Base-by-base conservation (phyloP, 345 rosid species). In the Nephelium lappaceum region DNA sequence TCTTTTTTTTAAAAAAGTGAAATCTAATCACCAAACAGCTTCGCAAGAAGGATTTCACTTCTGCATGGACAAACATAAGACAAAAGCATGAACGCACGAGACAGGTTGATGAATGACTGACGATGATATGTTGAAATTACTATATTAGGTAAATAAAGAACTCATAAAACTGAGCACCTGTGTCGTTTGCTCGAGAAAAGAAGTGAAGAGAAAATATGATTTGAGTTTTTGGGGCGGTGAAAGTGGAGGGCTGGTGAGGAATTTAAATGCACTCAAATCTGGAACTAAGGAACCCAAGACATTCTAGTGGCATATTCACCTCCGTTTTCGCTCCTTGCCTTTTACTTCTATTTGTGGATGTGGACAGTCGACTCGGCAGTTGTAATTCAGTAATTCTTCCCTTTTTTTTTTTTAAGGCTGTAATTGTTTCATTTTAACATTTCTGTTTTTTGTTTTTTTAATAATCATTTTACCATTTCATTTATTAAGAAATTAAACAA, bases 241-340 rank as follows among this genome's bases (percentile, higher is more conserved):
- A 31, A 31, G 36, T 31, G 36, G 3, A 14, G 8, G 8, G 14
- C 21, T 8, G 2, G 19, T n/a, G 21, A 49, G 1, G 11, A 49
- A 71, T 71, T 71, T 71, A 71, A 51, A 49, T 11, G 23, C 19
- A 5, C 9, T 1, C 3, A 12, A 4, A 41, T 6, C 36, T 53
- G n/a, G 58, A 1, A 42, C 41, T 38, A 1, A 2, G 36, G 36
- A 31, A 31, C 36, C 36, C 36, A 60, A 31, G 60, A 61, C 61
- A 73, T 73, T 42, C 77, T 5, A 24, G 8, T 53, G 77, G 77
- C 24, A 73, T 61, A 73, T 73, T 73, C 77, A 41, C 76, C 76
- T 14, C 0, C 76, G 2, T 58, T 73, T 73, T 42, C 67, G 55
- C 67, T 53, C 58, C 36, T 31, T 53, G 12, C 14, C 14, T 45